Evolutionary conservation across 805 yeast genomes (phyloP), one percentile per base, ranked within the genome.

Genomic region (Yamadazyma philogaea): DNA sequence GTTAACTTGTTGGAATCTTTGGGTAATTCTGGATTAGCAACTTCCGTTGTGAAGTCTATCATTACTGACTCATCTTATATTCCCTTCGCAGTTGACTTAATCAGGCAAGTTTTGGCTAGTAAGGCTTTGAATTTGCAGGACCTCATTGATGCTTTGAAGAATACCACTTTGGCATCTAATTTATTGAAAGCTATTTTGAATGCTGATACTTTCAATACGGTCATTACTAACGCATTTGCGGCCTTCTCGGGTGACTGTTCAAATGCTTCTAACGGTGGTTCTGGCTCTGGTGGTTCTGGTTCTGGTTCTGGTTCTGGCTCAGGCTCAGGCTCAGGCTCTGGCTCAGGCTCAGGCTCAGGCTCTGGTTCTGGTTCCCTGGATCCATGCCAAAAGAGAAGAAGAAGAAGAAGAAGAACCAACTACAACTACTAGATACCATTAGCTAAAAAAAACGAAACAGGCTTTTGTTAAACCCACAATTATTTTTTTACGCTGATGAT

Each of bases 21-120:
- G 51, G 68, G 57, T 19, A 44, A 56, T 24, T 68, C 73, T 12
- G 75, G 75, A n/a, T 64, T 69, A 45, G 73, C 68, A 6, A 45
- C 63, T 18, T 61, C 64, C 19, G 71, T 69, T 10, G 68, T 69
- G 40, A 56, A 58, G 51, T 51, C 69, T 30, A 62, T 68, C 20
- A 55, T 68, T 43, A 64, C 71, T n/a, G 72, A 68, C 51, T 24
- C 62, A 19, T 36, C 48, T 19, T 69, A 65, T 53, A 48, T 66
- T 42, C 60, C 64, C 32, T 69, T 68, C 46, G 72, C 63, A n/a
- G 59, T 48, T 8, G 57, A 59, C 27, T 66, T 69, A 48, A 47
- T 68, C 39, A 48, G 50, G 38, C 54, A 59, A n/a, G 60, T 68
- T 17, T 50, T 67, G 40, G 48, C 48, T 10, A 52, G 48, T 37